phyloP scores from a whole-genome alignment of 176 grass and related monocot species.

The Neostapfia colusana region DNA sequence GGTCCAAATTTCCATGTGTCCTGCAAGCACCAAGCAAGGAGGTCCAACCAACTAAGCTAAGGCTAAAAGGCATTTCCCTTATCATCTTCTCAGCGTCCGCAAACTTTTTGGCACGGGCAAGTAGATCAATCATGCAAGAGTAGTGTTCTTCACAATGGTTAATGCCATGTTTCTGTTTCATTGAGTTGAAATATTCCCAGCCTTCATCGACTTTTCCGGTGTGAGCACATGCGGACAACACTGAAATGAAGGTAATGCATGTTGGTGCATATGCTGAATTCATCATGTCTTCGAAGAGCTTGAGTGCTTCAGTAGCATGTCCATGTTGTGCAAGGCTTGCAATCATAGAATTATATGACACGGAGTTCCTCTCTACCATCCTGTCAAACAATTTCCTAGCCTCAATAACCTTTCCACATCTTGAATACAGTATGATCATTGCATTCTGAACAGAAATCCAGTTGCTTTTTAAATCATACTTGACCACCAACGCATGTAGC shows the following conservation, averaged over 20 bases:
- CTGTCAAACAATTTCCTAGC: conserved; percentile 45
- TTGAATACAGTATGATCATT: conserved; percentile 42
- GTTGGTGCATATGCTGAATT: conserved; percentile 32
- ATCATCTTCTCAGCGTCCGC: conserved; percentile 36
- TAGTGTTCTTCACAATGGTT: conserved; percentile 49
- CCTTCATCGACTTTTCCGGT: conserved; percentile 43
- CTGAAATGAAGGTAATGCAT: conserved; percentile 46
- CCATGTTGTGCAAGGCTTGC: conserved; percentile 49
- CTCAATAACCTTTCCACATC: conserved; percentile 43
- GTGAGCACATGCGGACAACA: conserved; percentile 51
- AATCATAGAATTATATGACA: conserved; percentile 56
- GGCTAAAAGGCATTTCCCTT: conserved; percentile 43
- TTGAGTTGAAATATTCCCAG: conserved; percentile 42
- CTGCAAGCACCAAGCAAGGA: conserved; percentile 50
- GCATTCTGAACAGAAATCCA: conserved; percentile 44
- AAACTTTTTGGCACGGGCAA: conserved; percentile 48
- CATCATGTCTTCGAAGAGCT: conserved; percentile 44
- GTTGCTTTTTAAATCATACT: conserved; percentile 40
- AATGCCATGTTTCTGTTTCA: conserved; percentile 38
- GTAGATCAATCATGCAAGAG: conserved; percentile 53
- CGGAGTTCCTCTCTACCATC: conserved; percentile 36
- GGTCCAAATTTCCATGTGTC: conserved; percentile 44
- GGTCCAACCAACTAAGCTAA: conserved; percentile 43
- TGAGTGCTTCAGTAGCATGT: conserved; percentile 36
- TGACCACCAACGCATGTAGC: conserved; percentile 52